Conservation (phyloP, 306 rosid species). For the Vigna nakashimae region DNA sequence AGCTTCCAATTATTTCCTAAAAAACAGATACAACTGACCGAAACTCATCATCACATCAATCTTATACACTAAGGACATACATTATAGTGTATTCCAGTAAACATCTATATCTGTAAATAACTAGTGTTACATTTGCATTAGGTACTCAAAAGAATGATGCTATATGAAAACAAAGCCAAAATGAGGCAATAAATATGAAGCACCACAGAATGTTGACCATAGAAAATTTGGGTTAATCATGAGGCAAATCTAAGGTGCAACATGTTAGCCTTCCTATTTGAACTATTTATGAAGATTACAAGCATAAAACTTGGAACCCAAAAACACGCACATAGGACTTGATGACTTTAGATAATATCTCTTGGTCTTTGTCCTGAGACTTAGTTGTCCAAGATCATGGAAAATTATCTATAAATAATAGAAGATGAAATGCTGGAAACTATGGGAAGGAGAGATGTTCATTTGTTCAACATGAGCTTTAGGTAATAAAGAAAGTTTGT, state of each 20-base stretch:
- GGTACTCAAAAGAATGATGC: conserved; percentile 12
- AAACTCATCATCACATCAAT: conserved; percentile 81
- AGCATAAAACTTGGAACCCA: neutral
- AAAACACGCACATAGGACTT: neutral
- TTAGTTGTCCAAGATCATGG: neutral
- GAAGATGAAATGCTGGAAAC: neutral
- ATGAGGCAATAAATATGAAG: conserved; percentile 8
- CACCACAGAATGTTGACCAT: neutral
- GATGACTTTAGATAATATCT: neutral
- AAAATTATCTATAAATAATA: conserved; percentile 12
- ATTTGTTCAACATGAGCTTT: conserved; percentile 1
- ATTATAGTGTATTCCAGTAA: neutral
- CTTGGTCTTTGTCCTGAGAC: neutral
- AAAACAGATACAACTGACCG: conserved; percentile 62
- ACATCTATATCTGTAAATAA: conserved; percentile 8
- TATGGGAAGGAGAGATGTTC: conserved; percentile 15
- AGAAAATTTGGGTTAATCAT: neutral
- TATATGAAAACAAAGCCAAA: conserved; percentile 7
- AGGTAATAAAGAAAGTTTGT: too few species aligned
- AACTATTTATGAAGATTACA: neutral
- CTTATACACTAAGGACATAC: conserved; percentile 38
- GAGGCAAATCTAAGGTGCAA: conserved; percentile 1
- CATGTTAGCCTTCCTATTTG: neutral
- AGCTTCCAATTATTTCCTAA: conserved; percentile 76
- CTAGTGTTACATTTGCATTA: neutral